These are phyloP conservation scores for Alternaria ventricosa DNA, from an alignment of 2,329 filamentous ascomycete species.

Conservation along the genomic window DNA sequence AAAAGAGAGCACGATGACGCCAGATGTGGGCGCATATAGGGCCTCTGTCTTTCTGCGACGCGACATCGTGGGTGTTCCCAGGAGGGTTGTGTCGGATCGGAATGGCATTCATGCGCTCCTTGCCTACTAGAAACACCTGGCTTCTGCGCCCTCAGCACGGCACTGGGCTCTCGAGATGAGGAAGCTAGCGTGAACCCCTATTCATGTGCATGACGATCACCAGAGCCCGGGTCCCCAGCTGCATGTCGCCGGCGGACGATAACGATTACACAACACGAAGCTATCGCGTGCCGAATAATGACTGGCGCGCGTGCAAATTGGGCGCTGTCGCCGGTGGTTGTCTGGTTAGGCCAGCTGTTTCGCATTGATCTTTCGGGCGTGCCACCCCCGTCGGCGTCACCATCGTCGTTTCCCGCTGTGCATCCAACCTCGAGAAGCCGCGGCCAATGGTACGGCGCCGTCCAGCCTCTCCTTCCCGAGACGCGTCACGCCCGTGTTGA, in stretches of 20 bases:
- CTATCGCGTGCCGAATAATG: not conserved
- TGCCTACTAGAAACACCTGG: slow-evolving; percentile 2
- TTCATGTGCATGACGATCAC: slow-evolving; percentile 2
- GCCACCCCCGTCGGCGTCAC: slow-evolving; percentile 2
- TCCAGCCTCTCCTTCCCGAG: not conserved
- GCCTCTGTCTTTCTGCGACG: slow-evolving; percentile 10
- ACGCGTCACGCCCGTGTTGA: slow-evolving; percentile 1
- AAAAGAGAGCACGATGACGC: not conserved
- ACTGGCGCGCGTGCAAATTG: slow-evolving; percentile 2
- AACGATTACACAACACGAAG: not conserved
- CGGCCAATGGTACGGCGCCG: slow-evolving; percentile 3
- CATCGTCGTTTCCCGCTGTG: slow-evolving; percentile 5
- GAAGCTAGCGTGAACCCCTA: slow-evolving; percentile 16
- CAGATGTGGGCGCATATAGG: not conserved
- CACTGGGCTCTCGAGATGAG: slow-evolving; percentile 10
- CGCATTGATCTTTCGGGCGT: slow-evolving; percentile 7
- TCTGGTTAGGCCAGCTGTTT: slow-evolving; percentile 5
- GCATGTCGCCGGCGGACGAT: slow-evolving; percentile 1
- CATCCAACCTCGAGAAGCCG: not conserved
- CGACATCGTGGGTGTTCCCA: slow-evolving; percentile 19
- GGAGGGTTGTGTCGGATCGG: slow-evolving; percentile 2
- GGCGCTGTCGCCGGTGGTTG: not conserved
- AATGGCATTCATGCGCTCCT: slow-evolving; percentile 23
- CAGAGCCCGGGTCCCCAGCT: not conserved
- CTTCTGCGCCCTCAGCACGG: slow-evolving; percentile 11